Conservation (phyloP, 768 basidiomycete species). For the Pisolithus marmoratus region DNA sequence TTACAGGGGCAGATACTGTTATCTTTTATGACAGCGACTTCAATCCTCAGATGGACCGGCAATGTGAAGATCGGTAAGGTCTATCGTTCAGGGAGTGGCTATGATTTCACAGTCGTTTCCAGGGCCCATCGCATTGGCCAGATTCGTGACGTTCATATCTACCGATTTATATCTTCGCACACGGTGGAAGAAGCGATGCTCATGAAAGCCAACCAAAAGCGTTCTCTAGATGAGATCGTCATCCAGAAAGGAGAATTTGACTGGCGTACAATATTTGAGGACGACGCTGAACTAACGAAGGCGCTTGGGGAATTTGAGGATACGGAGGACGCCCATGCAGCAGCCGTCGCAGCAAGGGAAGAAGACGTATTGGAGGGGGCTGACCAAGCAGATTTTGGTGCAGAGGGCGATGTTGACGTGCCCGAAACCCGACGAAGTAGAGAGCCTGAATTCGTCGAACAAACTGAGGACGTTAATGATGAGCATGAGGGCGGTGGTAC, state of each 20-base stretch:
- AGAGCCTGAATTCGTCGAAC: slow-evolving; percentile 22
- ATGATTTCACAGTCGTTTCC: slow-evolving; percentile 4
- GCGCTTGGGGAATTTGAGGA: slow-evolving; percentile 87
- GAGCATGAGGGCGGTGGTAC: slow-evolving; percentile 57
- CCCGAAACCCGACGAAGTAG: slow-evolving; percentile 18
- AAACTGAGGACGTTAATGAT: slow-evolving; percentile 28
- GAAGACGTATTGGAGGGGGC: slow-evolving; percentile 69
- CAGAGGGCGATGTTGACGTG: slow-evolving; percentile 29
- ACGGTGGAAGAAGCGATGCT: slow-evolving; percentile 97
- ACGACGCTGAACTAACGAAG: slow-evolving; percentile 54
- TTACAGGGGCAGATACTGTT: slow-evolving; percentile 90
- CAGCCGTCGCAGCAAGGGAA: slow-evolving; percentile 68
- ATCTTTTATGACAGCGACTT: slow-evolving; percentile 98
- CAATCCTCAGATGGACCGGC: slow-evolving; percentile 96
- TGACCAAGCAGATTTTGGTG: slow-evolving; percentile 74
- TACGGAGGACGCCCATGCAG: slow-evolving; percentile 79
- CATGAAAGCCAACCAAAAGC: slow-evolving; percentile 96
- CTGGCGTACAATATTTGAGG: slow-evolving; percentile 80
- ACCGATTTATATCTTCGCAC: slow-evolving; percentile 83
- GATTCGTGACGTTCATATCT: slow-evolving; percentile 93
- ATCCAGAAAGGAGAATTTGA: slow-evolving; percentile 95
- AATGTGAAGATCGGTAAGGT: slow-evolving; percentile 87
- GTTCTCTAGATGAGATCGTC: slow-evolving; percentile 82
- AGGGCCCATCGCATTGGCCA: slow-evolving; percentile 99
- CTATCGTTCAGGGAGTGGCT: not conserved